phyloP scores from a whole-genome alignment of 495 filamentous ascomycete species.

The Penicillium taxi region DNA sequence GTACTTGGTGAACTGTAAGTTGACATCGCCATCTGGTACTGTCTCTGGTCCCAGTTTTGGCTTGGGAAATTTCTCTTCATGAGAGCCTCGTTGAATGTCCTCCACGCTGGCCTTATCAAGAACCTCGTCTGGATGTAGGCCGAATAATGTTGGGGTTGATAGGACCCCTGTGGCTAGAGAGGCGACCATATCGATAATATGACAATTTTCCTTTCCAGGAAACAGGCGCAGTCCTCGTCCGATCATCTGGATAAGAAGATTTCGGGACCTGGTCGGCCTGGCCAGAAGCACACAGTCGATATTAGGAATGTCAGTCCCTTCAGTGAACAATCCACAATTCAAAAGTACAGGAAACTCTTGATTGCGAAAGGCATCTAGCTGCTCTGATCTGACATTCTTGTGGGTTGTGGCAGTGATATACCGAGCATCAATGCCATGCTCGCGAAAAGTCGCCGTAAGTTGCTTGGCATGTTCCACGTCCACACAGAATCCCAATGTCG shows the following conservation, averaged over 20 bases:
- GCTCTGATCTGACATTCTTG: slow-evolving; percentile 52
- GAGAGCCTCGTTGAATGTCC: slow-evolving; percentile 43
- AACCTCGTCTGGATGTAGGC: slow-evolving; percentile 78
- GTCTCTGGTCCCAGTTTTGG: slow-evolving; percentile 1
- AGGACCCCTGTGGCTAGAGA: slow-evolving; percentile 72
- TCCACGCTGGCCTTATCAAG: slow-evolving; percentile 52
- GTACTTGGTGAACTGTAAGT: slow-evolving; percentile 69
- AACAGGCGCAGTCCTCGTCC: slow-evolving; percentile 82
- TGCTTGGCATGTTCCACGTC: slow-evolving; percentile 71
- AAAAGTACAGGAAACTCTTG: slow-evolving; percentile 80
- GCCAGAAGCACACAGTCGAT: slow-evolving; percentile 90
- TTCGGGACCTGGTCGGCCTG: slow-evolving; percentile 80
- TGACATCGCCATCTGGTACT: slow-evolving; percentile 19
- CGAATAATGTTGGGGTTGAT: slow-evolving; percentile 87
- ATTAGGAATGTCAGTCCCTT: slow-evolving; percentile 96
- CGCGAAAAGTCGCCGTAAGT: slow-evolving; percentile 67
- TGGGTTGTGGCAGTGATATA: slow-evolving; percentile 76
- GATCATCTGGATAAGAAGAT: slow-evolving; percentile 95
- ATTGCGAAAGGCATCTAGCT: slow-evolving; percentile 63
- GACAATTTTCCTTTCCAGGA: slow-evolving; percentile 77
- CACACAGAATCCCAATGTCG: slow-evolving; percentile 88
- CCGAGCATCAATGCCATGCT: slow-evolving; percentile 70
- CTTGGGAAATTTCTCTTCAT: slow-evolving; percentile 1
- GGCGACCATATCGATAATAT: slow-evolving; percentile 94
- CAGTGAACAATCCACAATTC: slow-evolving; percentile 94